phyloP scores from a whole-genome alignment of 2,329 filamentous ascomycete genomes.

The Hymenoscyphus scutula region DNA sequence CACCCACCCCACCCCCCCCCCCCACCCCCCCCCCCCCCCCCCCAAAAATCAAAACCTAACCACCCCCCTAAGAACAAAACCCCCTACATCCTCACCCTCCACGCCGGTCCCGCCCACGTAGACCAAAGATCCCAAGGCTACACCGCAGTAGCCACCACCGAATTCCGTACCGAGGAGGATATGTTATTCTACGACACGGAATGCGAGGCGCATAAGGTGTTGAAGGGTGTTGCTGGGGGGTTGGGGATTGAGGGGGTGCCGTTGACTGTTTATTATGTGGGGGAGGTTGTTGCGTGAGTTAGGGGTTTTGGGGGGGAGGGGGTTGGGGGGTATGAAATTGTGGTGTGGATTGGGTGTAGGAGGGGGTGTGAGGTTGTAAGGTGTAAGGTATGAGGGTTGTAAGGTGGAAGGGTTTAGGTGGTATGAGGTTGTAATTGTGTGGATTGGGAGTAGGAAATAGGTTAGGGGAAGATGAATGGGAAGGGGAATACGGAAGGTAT shows the following conservation, averaged over 20 bases:
- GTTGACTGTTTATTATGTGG: conserved; percentile 34
- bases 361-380: no score
- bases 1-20: background rate
- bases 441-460: background rate
- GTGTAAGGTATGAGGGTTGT: background rate
- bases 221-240: conserved; percentile 37
- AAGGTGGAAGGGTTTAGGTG: no score
- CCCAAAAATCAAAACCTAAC: background rate
- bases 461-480: background rate
- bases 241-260: conserved; percentile 27
- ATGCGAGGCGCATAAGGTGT: conserved; percentile 52
- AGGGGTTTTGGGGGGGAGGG: background rate
- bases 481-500: background rate
- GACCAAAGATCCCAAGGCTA: conserved; percentile 55
- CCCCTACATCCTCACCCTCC: conserved; percentile 52
- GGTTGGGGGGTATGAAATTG: no score
- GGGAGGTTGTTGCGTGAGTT: conserved; percentile 15
- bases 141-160: conserved; percentile 51
- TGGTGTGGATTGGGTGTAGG: no score
- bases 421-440: background rate
- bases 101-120: conserved; percentile 46
- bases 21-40: no score
- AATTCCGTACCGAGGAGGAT: conserved; percentile 53
- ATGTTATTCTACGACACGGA: conserved; percentile 59
- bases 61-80: conserved; percentile 50